phyloP scores from a whole-genome alignment of 345 rosid genomes.

The Melaleuca alternifolia region DNA sequence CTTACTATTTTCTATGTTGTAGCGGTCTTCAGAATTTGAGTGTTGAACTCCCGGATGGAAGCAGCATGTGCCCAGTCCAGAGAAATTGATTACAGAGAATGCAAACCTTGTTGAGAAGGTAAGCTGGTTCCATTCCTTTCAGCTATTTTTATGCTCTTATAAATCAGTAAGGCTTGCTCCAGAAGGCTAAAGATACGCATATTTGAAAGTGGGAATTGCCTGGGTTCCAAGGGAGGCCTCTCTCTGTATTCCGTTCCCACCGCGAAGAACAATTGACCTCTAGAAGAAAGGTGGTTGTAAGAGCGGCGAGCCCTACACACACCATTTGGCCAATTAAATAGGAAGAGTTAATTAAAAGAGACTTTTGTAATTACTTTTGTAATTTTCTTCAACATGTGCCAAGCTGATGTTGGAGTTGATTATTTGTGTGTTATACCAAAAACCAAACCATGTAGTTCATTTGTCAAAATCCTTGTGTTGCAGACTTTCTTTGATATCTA shows the following conservation, averaged over 20 bases:
- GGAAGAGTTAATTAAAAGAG: neutral
- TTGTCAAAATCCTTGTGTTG: neutral
- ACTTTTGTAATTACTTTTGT: too few relatives aligned
- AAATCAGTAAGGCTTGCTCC: neutral
- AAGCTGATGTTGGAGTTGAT: too few relatives aligned
- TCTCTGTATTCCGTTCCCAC: neutral
- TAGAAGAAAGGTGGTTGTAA: neutral
- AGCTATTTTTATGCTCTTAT: neutral
- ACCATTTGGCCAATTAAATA: neutral
- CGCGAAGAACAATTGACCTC: neutral
- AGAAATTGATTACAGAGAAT: slow-evolving; percentile 71
- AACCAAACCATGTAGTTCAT: neutral
- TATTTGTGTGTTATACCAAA: too few relatives aligned
- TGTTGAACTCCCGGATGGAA: slow-evolving; percentile 65
- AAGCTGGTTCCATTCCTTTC: neutral
- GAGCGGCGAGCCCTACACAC: neutral
- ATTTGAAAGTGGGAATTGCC: neutral
- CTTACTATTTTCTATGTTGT: neutral
- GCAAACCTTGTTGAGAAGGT: slow-evolving; percentile 93
- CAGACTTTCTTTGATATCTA: neutral
- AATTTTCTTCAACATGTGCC: neutral
- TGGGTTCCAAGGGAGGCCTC: neutral
- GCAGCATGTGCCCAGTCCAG: slow-evolving; percentile 54
- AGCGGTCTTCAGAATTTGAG: slow-evolving; percentile 43
- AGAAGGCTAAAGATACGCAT: neutral